phyloP scores from a whole-genome alignment of 768 basidiomycete genomes.

The Naematelia aurantialba region DNA sequence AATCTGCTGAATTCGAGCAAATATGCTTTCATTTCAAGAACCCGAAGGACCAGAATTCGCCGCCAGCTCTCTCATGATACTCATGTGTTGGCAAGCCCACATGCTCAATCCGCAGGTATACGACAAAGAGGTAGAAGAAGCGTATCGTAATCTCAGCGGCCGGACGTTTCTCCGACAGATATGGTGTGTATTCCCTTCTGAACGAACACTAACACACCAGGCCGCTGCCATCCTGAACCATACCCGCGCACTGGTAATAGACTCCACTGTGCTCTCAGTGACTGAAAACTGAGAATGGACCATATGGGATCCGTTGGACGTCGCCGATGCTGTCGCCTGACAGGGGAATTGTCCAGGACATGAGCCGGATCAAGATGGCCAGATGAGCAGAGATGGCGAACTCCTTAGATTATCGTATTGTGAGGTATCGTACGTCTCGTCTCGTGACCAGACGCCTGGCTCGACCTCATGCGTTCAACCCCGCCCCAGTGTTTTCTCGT shows the following conservation, averaged over 20 bases:
- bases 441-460: constrained; percentile 26
- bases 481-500: constrained; percentile 23
- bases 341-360: constrained; percentile 32
- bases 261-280: constrained; percentile 1
- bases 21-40: background rate
- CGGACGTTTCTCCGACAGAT: constrained; percentile 4
- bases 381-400: constrained; percentile 1
- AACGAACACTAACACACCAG: constrained; percentile 2
- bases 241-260: constrained; percentile 2
- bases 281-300: constrained; percentile 1
- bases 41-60: background rate
- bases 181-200: constrained; percentile 15
- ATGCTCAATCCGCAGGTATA: constrained; percentile 31
- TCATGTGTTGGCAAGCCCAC: constrained; percentile 37
- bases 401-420: constrained; percentile 26
- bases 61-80: constrained; percentile 17
- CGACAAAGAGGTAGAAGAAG: constrained; percentile 10
- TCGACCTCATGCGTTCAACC: constrained; percentile 28
- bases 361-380: constrained; percentile 36
- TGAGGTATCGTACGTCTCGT: constrained; percentile 24
- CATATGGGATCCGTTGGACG: constrained; percentile 12
- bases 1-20: constrained; percentile 4
- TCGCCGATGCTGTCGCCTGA: constrained; percentile 22
- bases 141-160: constrained; percentile 3
- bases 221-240: constrained; percentile 13